These are phyloP conservation scores for Peniophora sp. DNA, from an alignment of 1,284 basidiomycete genomes.

Conservation along the genomic window DNA sequence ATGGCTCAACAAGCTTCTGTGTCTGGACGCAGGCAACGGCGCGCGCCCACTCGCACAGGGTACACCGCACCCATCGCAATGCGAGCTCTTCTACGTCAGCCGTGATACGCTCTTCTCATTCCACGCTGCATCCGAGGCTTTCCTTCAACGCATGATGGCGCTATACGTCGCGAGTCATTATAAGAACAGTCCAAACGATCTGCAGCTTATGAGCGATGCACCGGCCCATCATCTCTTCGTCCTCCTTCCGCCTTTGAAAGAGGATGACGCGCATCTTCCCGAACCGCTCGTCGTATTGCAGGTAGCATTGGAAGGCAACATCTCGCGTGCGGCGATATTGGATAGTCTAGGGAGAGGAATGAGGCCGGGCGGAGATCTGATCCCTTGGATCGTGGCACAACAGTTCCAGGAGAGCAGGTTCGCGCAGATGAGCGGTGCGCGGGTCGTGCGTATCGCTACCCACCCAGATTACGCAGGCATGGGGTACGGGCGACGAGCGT, in stretches of 20 bases:
- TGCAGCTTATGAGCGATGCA: slow-evolving; percentile 94
- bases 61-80: slow-evolving; percentile 88
- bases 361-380: slow-evolving; percentile 91
- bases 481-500: slow-evolving; percentile 94
- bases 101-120: slow-evolving; percentile 96
- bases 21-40: slow-evolving; percentile 85
- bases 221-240: slow-evolving; percentile 97
- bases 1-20: slow-evolving; percentile 91
- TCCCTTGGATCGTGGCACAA: slow-evolving; percentile 94
- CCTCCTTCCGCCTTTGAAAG: slow-evolving; percentile 83
- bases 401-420: slow-evolving; percentile 98
- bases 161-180: slow-evolving; percentile 97
- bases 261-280: slow-evolving; percentile 80
- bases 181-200: slow-evolving; percentile 98
- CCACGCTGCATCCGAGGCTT: slow-evolving; percentile 94
- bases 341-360: slow-evolving; percentile 78
- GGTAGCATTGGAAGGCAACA: slow-evolving; percentile 93
- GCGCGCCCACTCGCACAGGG: slow-evolving; percentile 61
- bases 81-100: slow-evolving; percentile 94
- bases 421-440: slow-evolving; percentile 84
- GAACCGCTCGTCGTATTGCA: slow-evolving; percentile 94
- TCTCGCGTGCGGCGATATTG: slow-evolving; percentile 81
- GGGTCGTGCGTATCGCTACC: slow-evolving; percentile 93
- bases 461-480: slow-evolving; percentile 94
- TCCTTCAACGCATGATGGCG: slow-evolving; percentile 98